phyloP scores from a whole-genome alignment of 2,329 filamentous ascomycete genomes.

The Diaporthe humulicola region DNA sequence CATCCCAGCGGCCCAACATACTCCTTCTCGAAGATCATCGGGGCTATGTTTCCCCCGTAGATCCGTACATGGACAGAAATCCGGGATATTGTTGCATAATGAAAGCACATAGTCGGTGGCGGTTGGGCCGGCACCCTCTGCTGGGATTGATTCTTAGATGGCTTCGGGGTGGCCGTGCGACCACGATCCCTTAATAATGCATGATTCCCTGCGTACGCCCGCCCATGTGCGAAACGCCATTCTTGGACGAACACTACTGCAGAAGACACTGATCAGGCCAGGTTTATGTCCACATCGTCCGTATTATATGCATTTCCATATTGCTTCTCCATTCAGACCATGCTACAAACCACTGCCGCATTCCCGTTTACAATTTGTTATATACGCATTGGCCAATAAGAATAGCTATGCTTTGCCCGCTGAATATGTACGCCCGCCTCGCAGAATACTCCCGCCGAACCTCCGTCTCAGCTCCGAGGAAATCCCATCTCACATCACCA shows the following conservation, averaged over 20 bases:
- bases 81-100: not conserved
- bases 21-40: not conserved
- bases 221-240: not conserved
- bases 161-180: not conserved
- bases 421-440: slow-evolving; percentile 4
- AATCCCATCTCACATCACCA: slow-evolving; percentile 60
- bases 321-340: no score
- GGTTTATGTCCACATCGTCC: not conserved
- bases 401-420: slow-evolving; percentile 1
- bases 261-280: not conserved
- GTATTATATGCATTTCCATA: not conserved
- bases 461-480: not conserved
- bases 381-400: slow-evolving; percentile 18
- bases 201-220: not conserved
- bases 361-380: not conserved
- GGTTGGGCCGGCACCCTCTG: not conserved
- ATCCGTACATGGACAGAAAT: not conserved
- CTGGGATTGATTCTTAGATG: not conserved
- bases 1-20: not conserved
- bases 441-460: not conserved
- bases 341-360: not conserved
- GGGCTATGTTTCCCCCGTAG: not conserved
- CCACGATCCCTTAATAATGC: slow-evolving; percentile 2
- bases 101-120: not conserved
- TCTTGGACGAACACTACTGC: not conserved